These are phyloP conservation scores for Singerocomus rubriflavus DNA, from an alignment of 1,284 basidiomycete genomes.

Conservation along the genomic window DNA sequence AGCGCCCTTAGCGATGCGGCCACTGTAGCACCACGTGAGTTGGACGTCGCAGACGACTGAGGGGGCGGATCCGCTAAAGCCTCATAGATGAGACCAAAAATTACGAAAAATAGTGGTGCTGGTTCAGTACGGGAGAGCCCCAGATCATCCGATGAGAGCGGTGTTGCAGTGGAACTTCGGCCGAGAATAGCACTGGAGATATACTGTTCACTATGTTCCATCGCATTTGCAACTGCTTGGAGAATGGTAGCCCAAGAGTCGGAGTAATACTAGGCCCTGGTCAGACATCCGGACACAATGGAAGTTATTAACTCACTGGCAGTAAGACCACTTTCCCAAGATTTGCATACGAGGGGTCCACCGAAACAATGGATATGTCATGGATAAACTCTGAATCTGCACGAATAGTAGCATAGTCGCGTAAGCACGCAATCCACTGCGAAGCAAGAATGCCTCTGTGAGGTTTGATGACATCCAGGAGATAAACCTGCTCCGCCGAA, in stretches of 20 bases:
- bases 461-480: conserved; percentile 81
- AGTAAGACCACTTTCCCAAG: conserved; percentile 88
- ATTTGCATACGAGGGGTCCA: conserved; percentile 84
- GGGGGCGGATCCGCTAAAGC: conserved; percentile 71
- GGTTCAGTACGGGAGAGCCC: conserved; percentile 61
- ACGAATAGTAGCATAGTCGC: conserved; percentile 90
- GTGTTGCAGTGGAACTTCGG: conserved; percentile 31
- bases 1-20: conserved; percentile 81
- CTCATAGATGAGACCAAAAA: conserved; percentile 94
- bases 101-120: conserved; percentile 78
- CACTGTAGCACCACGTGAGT: conserved; percentile 45
- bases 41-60: conserved; percentile 45
- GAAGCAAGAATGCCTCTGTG: conserved; percentile 73
- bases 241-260: conserved; percentile 83
- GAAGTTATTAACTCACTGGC: conserved; percentile 56
- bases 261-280: conserved; percentile 75
- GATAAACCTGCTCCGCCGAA: conserved; percentile 70
- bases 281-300: background rate
- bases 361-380: conserved; percentile 61
- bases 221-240: conserved; percentile 81
- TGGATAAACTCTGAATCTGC: conserved; percentile 85
- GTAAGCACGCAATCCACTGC: conserved; percentile 86
- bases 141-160: conserved; percentile 24
- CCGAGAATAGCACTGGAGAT: conserved; percentile 84
- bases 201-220: conserved; percentile 68